These are phyloP conservation scores for Talaromyces atroroseus DNA, from an alignment of 2,329 filamentous ascomycete species.

Conservation along the genomic window DNA sequence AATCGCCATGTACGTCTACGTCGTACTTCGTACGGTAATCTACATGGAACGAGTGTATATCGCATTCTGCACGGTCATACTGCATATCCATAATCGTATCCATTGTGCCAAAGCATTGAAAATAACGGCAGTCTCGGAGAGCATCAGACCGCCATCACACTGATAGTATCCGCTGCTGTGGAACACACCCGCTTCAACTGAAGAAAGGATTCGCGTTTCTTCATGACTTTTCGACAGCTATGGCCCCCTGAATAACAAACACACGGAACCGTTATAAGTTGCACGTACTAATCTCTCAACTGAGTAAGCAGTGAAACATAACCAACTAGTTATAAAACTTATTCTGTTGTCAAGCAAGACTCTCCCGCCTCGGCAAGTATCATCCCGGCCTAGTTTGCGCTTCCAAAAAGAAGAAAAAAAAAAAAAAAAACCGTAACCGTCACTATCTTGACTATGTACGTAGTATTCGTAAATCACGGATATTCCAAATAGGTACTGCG, in stretches of 20 bases:
- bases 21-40: not conserved
- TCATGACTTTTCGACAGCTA: not conserved
- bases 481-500: too few species aligned
- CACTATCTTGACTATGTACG: not conserved
- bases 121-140: not conserved
- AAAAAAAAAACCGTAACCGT: not conserved
- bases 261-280: not conserved
- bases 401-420: too few species aligned
- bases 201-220: not conserved
- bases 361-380: not conserved
- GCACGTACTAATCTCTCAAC: not conserved
- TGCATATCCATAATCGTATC: not conserved
- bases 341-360: too few species aligned
- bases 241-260: not conserved
- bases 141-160: not conserved
- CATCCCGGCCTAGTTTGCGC: not conserved
- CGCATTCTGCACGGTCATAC: not conserved
- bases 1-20: too few species aligned
- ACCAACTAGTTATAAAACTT: too few species aligned
- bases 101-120: too few species aligned
- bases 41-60: not conserved
- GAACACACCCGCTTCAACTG: not conserved
- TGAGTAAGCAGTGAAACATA: not conserved
- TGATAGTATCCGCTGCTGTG: not conserved
- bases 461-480: too few species aligned